Evolutionary conservation across 768 basidiomycete species (phyloP).

Genomic region (Tulasnella sp.): DNA sequence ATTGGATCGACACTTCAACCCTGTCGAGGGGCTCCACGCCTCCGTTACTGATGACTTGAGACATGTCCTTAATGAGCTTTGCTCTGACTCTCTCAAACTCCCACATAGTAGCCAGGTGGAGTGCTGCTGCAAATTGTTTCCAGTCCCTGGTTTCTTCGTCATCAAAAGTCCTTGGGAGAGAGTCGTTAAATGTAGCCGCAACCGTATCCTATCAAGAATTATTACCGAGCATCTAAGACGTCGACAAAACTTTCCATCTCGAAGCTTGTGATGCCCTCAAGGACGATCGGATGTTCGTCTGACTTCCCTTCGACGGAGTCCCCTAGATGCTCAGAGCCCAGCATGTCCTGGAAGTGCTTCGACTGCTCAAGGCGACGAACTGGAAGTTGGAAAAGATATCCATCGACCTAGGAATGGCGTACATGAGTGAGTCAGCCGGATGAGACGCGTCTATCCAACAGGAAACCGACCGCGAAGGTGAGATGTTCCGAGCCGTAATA

Average conservation of each 20-base stretch:
- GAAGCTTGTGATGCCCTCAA: conserved; percentile 11
- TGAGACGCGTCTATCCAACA: neutral
- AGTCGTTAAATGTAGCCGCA: neutral
- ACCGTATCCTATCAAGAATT: neutral
- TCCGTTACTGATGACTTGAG: neutral
- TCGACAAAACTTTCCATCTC: conserved; percentile 24
- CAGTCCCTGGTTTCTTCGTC: neutral
- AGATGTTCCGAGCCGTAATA: neutral
- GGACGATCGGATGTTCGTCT: conserved; percentile 9
- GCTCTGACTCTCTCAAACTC: neutral
- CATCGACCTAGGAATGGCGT: neutral
- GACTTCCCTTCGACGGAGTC: conserved; percentile 11
- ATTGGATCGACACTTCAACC: conserved; percentile 1
- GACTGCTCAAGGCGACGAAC: neutral
- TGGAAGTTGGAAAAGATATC: neutral
- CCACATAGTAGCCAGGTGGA: conserved; percentile 25
- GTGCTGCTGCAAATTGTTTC: conserved; percentile 5
- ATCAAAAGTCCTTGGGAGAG: neutral
- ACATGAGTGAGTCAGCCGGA: neutral
- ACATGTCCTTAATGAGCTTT: neutral
- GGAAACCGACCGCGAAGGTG: neutral
- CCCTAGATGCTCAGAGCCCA: neutral
- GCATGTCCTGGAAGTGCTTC: conserved; percentile 8
- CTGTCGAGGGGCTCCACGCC: neutral
- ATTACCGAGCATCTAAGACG: neutral